Evolutionary conservation across 306 rosid genomes (phyloP), one percentile per base, ranked within the genome.

Genomic region (Pterocarpus macrocarpus): DNA sequence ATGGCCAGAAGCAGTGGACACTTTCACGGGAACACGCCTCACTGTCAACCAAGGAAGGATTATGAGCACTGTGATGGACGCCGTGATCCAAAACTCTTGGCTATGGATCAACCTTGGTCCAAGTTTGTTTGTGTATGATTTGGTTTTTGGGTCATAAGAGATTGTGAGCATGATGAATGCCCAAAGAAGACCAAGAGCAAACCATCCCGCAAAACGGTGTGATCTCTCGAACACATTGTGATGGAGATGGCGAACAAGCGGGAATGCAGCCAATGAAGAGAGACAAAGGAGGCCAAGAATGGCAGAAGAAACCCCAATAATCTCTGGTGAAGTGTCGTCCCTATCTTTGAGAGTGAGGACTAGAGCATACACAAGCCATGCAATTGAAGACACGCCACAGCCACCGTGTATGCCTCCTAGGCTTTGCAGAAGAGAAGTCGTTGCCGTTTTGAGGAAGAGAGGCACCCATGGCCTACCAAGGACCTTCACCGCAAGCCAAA

Each of bases 341-440:
- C 81, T 77, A 15, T 82, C 64, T 43, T 70, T 76, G 1, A 89
- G 87, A 4, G 87, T 80, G 52, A 82, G 87, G 7, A 86, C 73
- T 11, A 86, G 38, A 0, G 90, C 87, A 35, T 89, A 86, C 3
- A 76, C 8, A 3, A 89, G 84, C 92, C 92, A 89, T 2, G 87
- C 90, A 50, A 89, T 73, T 0, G 92, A 89, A 12, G 88, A 84
- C 32, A 89, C 57, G 1, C 92, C 92, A 56, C 87, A 89, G 2
- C 92, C 89, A 41, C 92, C 86, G 17, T 89, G 92, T 43, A 89
- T 82, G 15, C 92, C 89, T 14, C 92, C 92, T 1, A 89, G 50
- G 41, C 92, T 89, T 71, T 89, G 92, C 3, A 89, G 85, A 34
- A 89, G 52, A 10, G 90, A 67, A 0, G 92, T 89, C 0, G 67